phyloP scores from a whole-genome alignment of 148 eudicot species.

The Vaccinium corymbosum region DNA sequence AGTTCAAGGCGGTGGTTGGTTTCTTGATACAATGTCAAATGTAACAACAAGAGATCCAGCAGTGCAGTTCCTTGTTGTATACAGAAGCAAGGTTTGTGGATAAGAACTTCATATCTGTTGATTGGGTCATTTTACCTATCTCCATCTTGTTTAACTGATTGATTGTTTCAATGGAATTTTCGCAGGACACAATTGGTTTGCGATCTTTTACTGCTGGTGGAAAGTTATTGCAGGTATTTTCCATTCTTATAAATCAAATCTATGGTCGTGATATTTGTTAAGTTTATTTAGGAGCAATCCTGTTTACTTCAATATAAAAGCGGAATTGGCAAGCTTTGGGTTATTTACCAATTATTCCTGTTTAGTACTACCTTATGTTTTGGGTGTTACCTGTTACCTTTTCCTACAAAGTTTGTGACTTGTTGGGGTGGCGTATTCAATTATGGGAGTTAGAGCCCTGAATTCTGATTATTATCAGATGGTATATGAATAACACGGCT shows the following conservation, averaged over 20 bases:
- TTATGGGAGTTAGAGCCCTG: background rate
- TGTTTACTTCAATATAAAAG: background rate
- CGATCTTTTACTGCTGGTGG: constrained; percentile 98
- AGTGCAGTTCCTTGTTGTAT: constrained; percentile 86
- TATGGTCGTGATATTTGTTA: background rate
- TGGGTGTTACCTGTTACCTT: background rate
- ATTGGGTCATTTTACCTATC: background rate
- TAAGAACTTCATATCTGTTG: background rate
- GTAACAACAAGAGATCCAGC: constrained; percentile 96
- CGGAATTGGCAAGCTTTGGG: background rate
- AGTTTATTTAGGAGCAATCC: background rate
- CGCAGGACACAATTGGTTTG: constrained; percentile 86
- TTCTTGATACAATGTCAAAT: constrained; percentile 70
- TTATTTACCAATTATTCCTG: background rate
- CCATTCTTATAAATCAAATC: background rate
- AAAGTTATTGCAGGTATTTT: constrained; percentile 87
- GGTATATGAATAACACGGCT: background rate
- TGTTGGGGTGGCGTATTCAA: background rate
- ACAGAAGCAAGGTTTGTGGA: constrained; percentile 69
- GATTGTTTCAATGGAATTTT: constrained; percentile 10
- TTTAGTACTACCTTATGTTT: background rate
- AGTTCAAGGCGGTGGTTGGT: constrained; percentile 94
- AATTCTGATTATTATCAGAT: background rate
- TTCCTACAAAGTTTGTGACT: background rate
- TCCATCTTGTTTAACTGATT: constrained; percentile 10